Conservation (phyloP, 371 early-diverging fungal species). For the Mucor irregularis region DNA sequence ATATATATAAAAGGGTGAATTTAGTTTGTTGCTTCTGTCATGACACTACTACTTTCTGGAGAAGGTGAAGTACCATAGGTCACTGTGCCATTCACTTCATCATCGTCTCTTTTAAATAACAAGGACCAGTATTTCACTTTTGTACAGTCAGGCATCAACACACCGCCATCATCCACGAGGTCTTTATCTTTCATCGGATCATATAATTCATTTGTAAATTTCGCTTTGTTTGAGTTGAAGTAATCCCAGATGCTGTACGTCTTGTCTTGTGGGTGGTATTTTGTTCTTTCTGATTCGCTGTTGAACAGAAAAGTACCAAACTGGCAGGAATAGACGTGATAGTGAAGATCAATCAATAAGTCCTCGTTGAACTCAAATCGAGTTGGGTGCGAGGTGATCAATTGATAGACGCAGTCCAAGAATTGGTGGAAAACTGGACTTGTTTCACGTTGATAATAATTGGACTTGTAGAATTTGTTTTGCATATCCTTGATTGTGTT, state of each 20-base stretch:
- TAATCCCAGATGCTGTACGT: slow-evolving; percentile 86
- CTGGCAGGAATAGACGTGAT: slow-evolving; percentile 86
- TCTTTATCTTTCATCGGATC: slow-evolving; percentile 52
- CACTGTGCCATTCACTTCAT: slow-evolving; percentile 55
- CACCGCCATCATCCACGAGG: slow-evolving; percentile 53
- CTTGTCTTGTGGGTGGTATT: slow-evolving; percentile 37
- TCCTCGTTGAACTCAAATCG: slow-evolving; percentile 92
- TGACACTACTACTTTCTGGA: slow-evolving; percentile 9
- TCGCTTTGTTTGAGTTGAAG: slow-evolving; percentile 56
- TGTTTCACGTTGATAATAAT: slow-evolving; percentile 70
- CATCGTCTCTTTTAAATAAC: slow-evolving; percentile 55
- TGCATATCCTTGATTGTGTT: slow-evolving; percentile 76
- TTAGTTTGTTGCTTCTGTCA: neutral
- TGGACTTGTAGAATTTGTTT: slow-evolving; percentile 64
- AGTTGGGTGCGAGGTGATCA: slow-evolving; percentile 84
- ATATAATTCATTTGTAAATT: slow-evolving; percentile 56
- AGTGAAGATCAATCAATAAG: slow-evolving; percentile 78
- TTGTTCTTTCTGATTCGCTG: slow-evolving; percentile 73
- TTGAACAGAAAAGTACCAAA: slow-evolving; percentile 95
- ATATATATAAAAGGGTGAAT: neutral
- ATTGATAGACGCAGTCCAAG: slow-evolving; percentile 91
- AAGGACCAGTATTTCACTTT: slow-evolving; percentile 74
- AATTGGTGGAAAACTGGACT: slow-evolving; percentile 96
- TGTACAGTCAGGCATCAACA: slow-evolving; percentile 62
- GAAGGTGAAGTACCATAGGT: slow-evolving; percentile 21